Evolutionary conservation across 345 rosid genomes (phyloP).

Genomic region (Syzygium jambos): DNA sequence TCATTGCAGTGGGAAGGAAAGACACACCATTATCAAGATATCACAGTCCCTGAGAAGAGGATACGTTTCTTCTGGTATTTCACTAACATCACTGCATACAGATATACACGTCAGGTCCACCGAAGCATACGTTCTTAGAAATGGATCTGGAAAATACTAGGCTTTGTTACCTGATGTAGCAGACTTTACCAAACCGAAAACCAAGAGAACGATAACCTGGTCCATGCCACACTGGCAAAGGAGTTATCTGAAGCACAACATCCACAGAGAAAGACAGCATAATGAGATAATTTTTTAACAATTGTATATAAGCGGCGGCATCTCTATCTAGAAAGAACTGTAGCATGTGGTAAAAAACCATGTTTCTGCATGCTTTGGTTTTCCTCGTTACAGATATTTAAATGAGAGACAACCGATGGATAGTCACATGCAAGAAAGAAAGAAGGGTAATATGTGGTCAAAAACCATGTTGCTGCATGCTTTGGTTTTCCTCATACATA

Average conservation of each 20-base stretch:
- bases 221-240: slow-evolving; percentile 97
- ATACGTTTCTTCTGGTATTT: slow-evolving; percentile 87
- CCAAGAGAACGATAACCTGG: slow-evolving; percentile 78
- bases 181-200: slow-evolving; percentile 74
- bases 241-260: slow-evolving; percentile 49
- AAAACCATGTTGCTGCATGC: background rate
- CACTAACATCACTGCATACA: slow-evolving; percentile 75
- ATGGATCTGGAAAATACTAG: background rate
- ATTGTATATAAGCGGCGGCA: background rate
- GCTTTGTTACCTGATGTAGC: slow-evolving; percentile 65
- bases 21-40: slow-evolving; percentile 52
- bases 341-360: background rate
- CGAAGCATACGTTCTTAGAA: background rate
- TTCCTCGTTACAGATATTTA: background rate
- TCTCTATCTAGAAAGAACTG: background rate
- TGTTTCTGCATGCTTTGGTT: background rate
- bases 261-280: background rate
- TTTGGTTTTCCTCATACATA: background rate
- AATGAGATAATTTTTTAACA: background rate
- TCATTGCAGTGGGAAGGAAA: background rate
- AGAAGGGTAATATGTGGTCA: background rate
- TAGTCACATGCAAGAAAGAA: background rate
- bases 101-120: background rate
- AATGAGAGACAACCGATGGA: background rate
- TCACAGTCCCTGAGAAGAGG: slow-evolving; percentile 66